phyloP scores from a whole-genome alignment of 352 stramenopile species.

The Phytophthora syringae region DNA sequence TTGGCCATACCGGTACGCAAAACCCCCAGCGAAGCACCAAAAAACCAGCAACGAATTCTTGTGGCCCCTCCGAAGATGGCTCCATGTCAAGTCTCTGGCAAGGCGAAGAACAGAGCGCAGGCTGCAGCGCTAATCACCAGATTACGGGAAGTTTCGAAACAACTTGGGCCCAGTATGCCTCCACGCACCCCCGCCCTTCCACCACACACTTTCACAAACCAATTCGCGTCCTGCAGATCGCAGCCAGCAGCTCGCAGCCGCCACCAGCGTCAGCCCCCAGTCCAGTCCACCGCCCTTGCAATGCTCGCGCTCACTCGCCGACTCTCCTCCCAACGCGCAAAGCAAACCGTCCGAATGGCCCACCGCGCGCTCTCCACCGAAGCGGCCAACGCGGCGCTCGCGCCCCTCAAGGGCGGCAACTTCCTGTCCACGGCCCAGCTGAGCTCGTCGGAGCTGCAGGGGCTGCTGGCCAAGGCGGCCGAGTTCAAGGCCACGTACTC shows the following conservation, averaged over 20 bases:
- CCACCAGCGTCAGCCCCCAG: slow-evolving; percentile 9
- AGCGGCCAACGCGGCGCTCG: slow-evolving; percentile 39
- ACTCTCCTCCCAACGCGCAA: slow-evolving; percentile 17
- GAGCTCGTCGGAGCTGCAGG: slow-evolving; percentile 52
- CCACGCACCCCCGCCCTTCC: too few species aligned
- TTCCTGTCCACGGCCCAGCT: slow-evolving; percentile 81
- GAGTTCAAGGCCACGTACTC: slow-evolving; percentile 78
- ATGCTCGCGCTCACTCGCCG: slow-evolving; percentile 36
- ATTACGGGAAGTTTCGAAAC: too few species aligned
- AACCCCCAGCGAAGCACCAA: too few species aligned
- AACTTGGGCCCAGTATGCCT: too few species aligned
- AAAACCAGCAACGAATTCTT: background rate
- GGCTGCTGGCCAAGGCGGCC: slow-evolving; percentile 68
- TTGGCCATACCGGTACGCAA: too few species aligned
- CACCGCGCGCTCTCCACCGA: slow-evolving; percentile 19
- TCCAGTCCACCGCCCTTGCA: background rate
- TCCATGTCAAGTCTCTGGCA: too few species aligned
- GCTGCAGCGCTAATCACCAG: too few species aligned
- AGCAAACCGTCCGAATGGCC: slow-evolving; percentile 1
- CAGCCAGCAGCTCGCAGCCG: background rate
- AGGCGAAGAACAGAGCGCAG: slow-evolving; percentile 9
- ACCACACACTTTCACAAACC: too few species aligned
- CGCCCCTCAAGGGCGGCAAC: slow-evolving; percentile 65
- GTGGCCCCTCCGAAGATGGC: background rate
- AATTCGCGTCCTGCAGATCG: slow-evolving; percentile 1